Conservation (phyloP, 257 asterid species). For the Nicotiana sylvestris region DNA sequence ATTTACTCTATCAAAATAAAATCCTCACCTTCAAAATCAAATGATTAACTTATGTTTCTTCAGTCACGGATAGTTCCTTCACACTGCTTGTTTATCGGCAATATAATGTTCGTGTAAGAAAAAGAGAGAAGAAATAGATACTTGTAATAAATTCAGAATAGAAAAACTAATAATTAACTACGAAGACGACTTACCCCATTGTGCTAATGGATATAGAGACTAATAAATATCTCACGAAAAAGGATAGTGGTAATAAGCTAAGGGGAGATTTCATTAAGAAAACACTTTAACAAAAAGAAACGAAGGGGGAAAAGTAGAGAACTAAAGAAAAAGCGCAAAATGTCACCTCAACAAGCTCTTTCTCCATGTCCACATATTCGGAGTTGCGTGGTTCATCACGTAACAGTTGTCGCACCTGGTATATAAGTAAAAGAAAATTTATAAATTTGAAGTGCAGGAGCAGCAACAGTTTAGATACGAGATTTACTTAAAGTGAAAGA, state of each 20-base stretch:
- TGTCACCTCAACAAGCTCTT: conserved; percentile 92
- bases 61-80: conserved; percentile 49
- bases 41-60: conserved; percentile 46
- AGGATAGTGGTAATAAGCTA: not conserved
- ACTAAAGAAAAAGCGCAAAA: not conserved
- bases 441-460: not conserved
- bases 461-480: not conserved
- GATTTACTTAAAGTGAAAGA: not conserved
- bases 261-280: not conserved
- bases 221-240: not conserved
- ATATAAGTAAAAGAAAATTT: not conserved
- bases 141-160: conserved; percentile 18
- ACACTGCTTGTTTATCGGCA: conserved; percentile 58
- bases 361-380: conserved; percentile 90
- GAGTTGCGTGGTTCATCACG: conserved; percentile 75
- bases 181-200: not conserved
- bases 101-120: conserved; percentile 42
- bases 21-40: conserved; percentile 71
- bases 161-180: conserved; percentile 10
- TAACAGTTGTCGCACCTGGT: conserved; percentile 68
- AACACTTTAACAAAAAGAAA: not conserved
- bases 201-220: not conserved
- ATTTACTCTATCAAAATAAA: conserved; percentile 35
- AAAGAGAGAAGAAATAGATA: conserved; percentile 23
- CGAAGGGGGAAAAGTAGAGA: not conserved